phyloP scores from a whole-genome alignment of 2,329 filamentous ascomycete species.

The Chrysosporium keratinophilum region DNA sequence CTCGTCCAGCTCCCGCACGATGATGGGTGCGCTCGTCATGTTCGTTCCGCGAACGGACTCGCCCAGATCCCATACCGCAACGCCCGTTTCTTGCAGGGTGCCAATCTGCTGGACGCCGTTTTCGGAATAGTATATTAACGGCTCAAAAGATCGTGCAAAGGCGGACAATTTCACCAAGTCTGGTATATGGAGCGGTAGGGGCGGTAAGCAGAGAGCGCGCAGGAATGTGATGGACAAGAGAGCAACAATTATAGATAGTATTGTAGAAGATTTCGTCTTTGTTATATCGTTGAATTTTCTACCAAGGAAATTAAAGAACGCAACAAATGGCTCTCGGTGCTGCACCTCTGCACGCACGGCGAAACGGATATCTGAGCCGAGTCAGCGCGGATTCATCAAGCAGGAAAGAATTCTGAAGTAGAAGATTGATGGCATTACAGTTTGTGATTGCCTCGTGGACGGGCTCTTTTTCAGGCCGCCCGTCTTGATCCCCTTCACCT shows the following conservation, averaged over 20 bases:
- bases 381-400: constrained; percentile 25
- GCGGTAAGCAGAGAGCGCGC: constrained; percentile 59
- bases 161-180: constrained; percentile 86
- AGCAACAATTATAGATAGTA: constrained; percentile 51
- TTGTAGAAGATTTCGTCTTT: constrained; percentile 57
- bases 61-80: constrained; percentile 88
- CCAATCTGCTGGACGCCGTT: constrained; percentile 76
- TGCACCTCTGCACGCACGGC: constrained; percentile 78
- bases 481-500: constrained; percentile 2
- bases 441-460: constrained; percentile 34
- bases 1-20: constrained; percentile 74
- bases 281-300: constrained; percentile 52
- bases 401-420: constrained; percentile 21
- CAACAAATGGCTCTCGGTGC: constrained; percentile 75
- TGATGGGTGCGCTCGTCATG: constrained; percentile 79
- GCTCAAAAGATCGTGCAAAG: constrained; percentile 83
- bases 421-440: constrained; percentile 35
- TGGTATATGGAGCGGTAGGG: constrained; percentile 55
- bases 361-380: constrained; percentile 66
- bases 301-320: constrained; percentile 55
- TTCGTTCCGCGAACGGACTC: constrained; percentile 83
- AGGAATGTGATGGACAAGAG: constrained; percentile 56
- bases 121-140: constrained; percentile 88
- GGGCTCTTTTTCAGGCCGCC: constrained; percentile 6
- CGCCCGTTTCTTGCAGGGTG: constrained; percentile 79